phyloP scores from a whole-genome alignment of 1,284 basidiomycete genomes.

The Pseudozyma thailandica region DNA sequence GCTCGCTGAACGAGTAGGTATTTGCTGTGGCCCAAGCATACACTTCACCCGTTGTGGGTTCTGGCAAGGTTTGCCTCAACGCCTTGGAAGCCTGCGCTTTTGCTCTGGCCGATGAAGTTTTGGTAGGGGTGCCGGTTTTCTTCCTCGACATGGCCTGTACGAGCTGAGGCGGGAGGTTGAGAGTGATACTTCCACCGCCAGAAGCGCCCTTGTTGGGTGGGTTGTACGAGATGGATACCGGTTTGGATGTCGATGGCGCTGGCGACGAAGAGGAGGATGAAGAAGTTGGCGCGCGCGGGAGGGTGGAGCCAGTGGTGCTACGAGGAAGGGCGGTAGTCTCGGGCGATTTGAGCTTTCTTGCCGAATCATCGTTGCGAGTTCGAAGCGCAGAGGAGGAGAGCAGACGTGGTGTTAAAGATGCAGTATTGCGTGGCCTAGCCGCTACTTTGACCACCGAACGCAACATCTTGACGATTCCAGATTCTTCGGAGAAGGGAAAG shows the following conservation, averaged over 20 bases:
- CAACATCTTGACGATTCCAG: conserved; percentile 28
- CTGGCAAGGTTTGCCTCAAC: conserved; percentile 32
- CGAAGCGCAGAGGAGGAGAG: conserved; percentile 10
- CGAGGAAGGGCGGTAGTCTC: not conserved
- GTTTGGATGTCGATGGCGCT: conserved; percentile 21
- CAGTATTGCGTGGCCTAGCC: conserved; percentile 2
- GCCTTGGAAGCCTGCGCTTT: conserved; percentile 48
- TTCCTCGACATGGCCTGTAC: conserved; percentile 46
- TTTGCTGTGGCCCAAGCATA: conserved; percentile 62
- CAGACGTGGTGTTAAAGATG: conserved; percentile 2
- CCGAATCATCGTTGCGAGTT: conserved; percentile 25
- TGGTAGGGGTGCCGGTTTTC: conserved; percentile 21
- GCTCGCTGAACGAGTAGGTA: conserved; percentile 57
- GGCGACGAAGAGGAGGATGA: conserved; percentile 13
- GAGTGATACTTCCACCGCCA: conserved; percentile 41
- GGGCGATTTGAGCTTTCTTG: not conserved
- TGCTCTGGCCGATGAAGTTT: conserved; percentile 43
- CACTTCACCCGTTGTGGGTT: conserved; percentile 52
- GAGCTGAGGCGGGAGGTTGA: conserved; percentile 42
- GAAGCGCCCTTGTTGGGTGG: conserved; percentile 32
- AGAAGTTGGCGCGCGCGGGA: too few species aligned
- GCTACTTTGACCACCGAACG: conserved; percentile 16
- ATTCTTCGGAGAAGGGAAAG: too few species aligned
- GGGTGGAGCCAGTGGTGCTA: not conserved
- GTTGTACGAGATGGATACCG: conserved; percentile 40